Evolutionary conservation across 352 stramenopile genomes (phyloP).

Genomic region (Phytophthora ohioensis): DNA sequence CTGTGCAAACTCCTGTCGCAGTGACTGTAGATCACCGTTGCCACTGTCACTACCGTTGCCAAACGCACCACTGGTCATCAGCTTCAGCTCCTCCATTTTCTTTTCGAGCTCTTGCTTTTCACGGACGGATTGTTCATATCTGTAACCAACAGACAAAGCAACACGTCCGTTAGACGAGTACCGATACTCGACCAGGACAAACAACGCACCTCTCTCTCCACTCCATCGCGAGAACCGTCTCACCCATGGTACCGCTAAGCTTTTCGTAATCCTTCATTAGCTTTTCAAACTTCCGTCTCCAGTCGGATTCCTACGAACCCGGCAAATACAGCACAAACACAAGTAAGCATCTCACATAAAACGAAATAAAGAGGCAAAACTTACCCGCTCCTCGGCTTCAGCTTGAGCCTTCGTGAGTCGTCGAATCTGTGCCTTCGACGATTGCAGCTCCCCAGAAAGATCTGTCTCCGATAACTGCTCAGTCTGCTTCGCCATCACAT

Average conservation of each 20-base stretch:
- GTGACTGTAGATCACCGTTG: conserved; percentile 63
- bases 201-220: conserved; percentile 74
- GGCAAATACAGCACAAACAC: not conserved
- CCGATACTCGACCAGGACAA: not conserved
- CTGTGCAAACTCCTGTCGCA: conserved; percentile 83
- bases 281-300: conserved; percentile 88
- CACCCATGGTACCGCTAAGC: conserved; percentile 85
- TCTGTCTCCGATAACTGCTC: conserved; percentile 86
- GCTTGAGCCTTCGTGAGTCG: conserved; percentile 78
- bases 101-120: conserved; percentile 85
- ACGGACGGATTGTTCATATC: conserved; percentile 77
- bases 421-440: conserved; percentile 76
- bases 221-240: conserved; percentile 85
- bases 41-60: conserved; percentile 33
- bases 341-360: not conserved
- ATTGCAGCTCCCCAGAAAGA: conserved; percentile 73
- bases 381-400: conserved; percentile 80
- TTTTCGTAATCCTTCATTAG: conserved; percentile 89
- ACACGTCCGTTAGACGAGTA: not conserved
- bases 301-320: conserved; percentile 68
- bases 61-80: conserved; percentile 46
- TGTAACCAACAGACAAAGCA: conserved; percentile 21
- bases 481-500: conserved; percentile 74
- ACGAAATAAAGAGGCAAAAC: not conserved
- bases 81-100: conserved; percentile 74